Evolutionary conservation across 2,329 filamentous ascomycete species (phyloP), one percentile per base, ranked within the genome.

Genomic region (Aspergillus sp.): DNA sequence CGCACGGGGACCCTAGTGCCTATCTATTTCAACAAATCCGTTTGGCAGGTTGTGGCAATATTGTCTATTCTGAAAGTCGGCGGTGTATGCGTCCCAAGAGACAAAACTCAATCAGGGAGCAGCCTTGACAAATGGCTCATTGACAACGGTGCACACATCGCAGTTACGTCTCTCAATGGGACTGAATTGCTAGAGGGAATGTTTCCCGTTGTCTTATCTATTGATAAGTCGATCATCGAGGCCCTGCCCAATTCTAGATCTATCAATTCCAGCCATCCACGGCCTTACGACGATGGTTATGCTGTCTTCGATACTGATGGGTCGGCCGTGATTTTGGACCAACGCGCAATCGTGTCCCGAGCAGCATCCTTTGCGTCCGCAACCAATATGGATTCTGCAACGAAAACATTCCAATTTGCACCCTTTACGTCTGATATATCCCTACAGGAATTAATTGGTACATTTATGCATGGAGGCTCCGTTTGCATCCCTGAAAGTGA

Each of bases 401-500:
- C 71, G 0, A 63, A 70, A 11, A 66, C 71, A 3, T 62, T 77
- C 6, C 77, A 82, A 49, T 79, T 78, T 55, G 72, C 76, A 1
- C 71, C 75, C 0, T 78, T 77, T 54, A 78, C 74, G 0, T 82
- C 81, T 40, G 80, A 82, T 57, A 71, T 76, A 11, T 77, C 73
- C 51, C 68, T 82, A 19, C 66, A 72, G 35, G 78, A 73, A 53
- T 66, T 71, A 41, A 76, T 76, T 59, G 71, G 60, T 48, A 76
- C 72, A 15, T 71, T 72, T 35, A 62, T 69, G 58, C 64, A 70
- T 27, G 79, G 80, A 40, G 80, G 79, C 4, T 78, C 76, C 39
- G 63, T 82, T 14, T 82, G 79, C 55, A 76, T 82, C 2, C 78
- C 79, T 0, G 73, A 74, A 50, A 66, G 77, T 62, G 62, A 74